Conservation (phyloP, 2,329 filamentous ascomycete genomes). For the Colletotrichum sp. region DNA sequence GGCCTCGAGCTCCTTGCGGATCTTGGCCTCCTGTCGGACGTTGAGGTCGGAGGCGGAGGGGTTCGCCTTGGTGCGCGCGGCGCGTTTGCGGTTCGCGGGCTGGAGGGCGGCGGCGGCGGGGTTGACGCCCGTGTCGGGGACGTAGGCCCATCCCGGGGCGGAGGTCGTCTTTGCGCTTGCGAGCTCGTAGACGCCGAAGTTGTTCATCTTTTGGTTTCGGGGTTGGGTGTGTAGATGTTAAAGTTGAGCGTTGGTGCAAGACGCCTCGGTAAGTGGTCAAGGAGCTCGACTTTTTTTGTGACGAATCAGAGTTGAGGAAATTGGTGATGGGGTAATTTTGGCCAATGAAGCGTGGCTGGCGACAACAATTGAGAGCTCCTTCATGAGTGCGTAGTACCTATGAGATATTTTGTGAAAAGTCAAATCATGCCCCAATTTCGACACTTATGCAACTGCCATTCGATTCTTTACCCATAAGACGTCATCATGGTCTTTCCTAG, state of each 20-base stretch:
- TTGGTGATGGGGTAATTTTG: background rate
- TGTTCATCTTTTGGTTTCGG: constrained; percentile 54
- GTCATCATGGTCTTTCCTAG: background rate
- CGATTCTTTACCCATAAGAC: background rate
- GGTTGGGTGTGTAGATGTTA: background rate
- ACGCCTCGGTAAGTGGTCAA: background rate
- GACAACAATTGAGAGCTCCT: background rate
- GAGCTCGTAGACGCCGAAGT: constrained; percentile 83
- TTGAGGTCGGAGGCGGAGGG: constrained; percentile 69
- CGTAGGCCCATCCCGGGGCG: constrained; percentile 91
- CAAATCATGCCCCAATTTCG: background rate
- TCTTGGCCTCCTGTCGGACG: constrained; percentile 82
- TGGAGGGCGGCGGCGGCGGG: constrained; percentile 57
- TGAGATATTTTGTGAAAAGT: background rate
- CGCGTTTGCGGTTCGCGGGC: constrained; percentile 73
- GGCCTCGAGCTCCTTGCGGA: constrained; percentile 80
- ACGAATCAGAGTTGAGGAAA: constrained; percentile 4
- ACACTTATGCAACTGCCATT: background rate
- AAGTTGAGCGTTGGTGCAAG: rapidly evolving
- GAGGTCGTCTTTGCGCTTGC: constrained; percentile 71
- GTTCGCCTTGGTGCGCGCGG: constrained; percentile 61
- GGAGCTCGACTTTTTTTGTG: constrained; percentile 1
- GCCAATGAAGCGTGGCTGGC: background rate
- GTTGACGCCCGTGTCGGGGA: constrained; percentile 73
- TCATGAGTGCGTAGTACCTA: background rate